These are phyloP conservation scores for Theobroma cacao DNA, from an alignment of 345 rosid genomes.

Conservation along the genomic window DNA sequence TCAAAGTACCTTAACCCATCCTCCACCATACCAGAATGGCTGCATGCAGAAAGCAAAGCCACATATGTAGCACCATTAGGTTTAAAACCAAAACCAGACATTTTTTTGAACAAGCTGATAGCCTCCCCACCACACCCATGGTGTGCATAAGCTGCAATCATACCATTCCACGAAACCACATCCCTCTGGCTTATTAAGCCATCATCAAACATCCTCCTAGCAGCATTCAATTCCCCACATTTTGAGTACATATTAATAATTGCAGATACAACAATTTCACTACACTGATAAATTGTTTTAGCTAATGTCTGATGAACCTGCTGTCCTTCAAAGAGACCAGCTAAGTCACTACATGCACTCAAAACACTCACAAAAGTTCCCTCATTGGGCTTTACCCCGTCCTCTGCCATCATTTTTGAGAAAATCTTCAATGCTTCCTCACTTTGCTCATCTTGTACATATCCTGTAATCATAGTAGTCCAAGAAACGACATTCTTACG, in stretches of 20 bases:
- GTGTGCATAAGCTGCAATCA: conserved; percentile 73
- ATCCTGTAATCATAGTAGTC: conserved; percentile 76
- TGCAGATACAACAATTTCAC: conserved; percentile 51
- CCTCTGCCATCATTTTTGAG: conserved; percentile 48
- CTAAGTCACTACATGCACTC: conserved; percentile 67
- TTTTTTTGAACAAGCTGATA: conserved; percentile 50
- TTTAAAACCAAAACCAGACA: conserved; percentile 46
- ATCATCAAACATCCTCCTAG: conserved; percentile 54
- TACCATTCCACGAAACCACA: conserved; percentile 65
- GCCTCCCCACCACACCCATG: conserved; percentile 71
- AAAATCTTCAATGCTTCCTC: conserved; percentile 60
- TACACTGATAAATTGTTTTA: conserved; percentile 51
- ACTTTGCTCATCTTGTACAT: conserved; percentile 41
- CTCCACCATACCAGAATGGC: conserved; percentile 70
- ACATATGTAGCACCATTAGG: conserved; percentile 61
- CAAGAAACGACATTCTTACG: conserved; percentile 64
- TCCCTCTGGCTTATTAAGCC: conserved; percentile 44
- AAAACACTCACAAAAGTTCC: conserved; percentile 62
- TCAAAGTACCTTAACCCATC: conserved; percentile 54
- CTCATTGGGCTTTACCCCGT: conserved; percentile 44
- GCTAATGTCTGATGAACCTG: conserved; percentile 63
- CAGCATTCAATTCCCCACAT: conserved; percentile 52
- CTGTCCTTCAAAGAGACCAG: conserved; percentile 65
- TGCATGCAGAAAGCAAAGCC: conserved; percentile 65
- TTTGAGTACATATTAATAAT: conserved; percentile 79